Percentiles rank a stretch among this genome's conserved stretches.
These are phyloP conservation scores for Fusarium lyarnte DNA, from an alignment of 2,329 filamentous ascomycete genomes.

Conservation along the genomic window DNA sequence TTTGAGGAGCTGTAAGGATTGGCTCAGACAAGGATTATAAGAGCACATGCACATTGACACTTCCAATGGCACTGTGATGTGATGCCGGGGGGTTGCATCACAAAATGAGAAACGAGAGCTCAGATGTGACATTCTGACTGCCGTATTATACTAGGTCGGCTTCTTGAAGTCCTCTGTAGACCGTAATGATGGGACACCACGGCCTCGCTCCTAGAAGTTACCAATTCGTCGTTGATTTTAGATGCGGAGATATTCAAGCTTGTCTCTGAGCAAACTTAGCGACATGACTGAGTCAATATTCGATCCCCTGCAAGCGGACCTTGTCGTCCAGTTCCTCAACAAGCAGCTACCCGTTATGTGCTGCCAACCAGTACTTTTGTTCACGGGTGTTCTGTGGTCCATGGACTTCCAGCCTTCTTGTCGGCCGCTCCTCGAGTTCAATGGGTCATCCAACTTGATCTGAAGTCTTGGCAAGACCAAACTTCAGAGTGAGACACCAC, in stretches of 20 bases:
- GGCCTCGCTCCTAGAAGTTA: conserved; percentile 17
- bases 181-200: conserved; percentile 24
- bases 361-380: conserved; percentile 30
- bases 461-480: neutral
- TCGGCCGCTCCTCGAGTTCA: conserved; percentile 14
- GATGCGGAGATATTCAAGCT: conserved; percentile 7
- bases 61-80: conserved; percentile 33
- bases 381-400: neutral
- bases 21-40: conserved; percentile 24
- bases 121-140: conserved; percentile 35
- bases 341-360: conserved; percentile 27
- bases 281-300: conserved; percentile 15
- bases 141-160: conserved; percentile 27
- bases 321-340: conserved; percentile 20
- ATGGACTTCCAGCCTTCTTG: conserved; percentile 7
- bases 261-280: conserved; percentile 15
- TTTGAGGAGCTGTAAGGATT: conserved; percentile 29
- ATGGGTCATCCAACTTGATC: conserved; percentile 11
- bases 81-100: conserved; percentile 31
- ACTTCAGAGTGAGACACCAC: conserved; percentile 26
- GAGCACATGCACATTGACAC: conserved; percentile 16
- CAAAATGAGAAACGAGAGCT: conserved; percentile 34
- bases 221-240: conserved; percentile 7
- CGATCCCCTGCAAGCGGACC: conserved; percentile 25
- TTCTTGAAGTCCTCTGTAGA: neutral